Base-by-base conservation (phyloP, 257 asterid species). In the Solanum ossicruentum region DNA sequence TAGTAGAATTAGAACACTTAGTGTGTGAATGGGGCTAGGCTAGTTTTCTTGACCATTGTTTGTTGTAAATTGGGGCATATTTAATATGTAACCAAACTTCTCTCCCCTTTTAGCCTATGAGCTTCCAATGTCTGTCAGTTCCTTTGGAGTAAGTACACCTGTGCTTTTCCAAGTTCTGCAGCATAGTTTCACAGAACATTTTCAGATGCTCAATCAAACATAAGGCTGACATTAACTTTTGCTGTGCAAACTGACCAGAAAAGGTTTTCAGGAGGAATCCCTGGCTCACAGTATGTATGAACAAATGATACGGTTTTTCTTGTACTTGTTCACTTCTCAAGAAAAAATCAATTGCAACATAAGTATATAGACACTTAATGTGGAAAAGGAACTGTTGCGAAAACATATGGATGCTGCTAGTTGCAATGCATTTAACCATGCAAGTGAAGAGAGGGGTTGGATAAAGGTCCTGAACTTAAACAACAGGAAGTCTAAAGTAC, bases 21-120 rank as follows among this genome's bases (percentile, higher is more conserved):
- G 90, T 84, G 82, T 84, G 86, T 51, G 60, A 86, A 87, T 21
- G 87, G 41, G 45, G 86, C 88, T 84, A 84, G 84, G 86, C 88
- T 84, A 79, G 83, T 88, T 65, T 71, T 66, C 72, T 86, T 82
- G 84, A 88, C 88, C 80, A 86, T 90, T 77, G 21, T 26, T 49
- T 86, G 84, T 79, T 83, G 95, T 90, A 89, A 86, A 89, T 89
- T 88, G 90, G 92, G 88, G 89, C 84, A 51, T 51, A 13, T 32
- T 51, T 16, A 78, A 52, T 28, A 65, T 78, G 83, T 78, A 78
- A 26, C 28, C 83, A 78, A 78, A 2, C 65, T 28, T 23, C 51
- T 78, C 18, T 28, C 65, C 83, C 83, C 66, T 10, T 78, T 78
- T 39, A 26, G 66, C 47, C 28, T 1, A 28, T 52, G 26, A 77